These are phyloP conservation scores for Chlorella variabilis DNA, from an alignment of 163 green algal genomes.

Conservation along the genomic window DNA sequence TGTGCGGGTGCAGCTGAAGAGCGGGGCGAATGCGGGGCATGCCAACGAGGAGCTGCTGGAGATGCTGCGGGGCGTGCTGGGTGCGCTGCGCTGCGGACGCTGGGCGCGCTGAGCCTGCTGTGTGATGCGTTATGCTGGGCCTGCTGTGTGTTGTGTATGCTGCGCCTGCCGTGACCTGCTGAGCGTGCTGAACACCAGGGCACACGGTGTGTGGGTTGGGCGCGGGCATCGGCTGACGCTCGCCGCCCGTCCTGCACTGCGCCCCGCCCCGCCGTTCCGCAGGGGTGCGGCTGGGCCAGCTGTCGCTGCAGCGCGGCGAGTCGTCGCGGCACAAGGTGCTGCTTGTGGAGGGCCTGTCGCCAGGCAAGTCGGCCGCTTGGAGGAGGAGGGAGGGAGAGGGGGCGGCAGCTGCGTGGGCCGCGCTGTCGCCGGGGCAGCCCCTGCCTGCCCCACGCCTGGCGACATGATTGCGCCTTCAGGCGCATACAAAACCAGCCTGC, in stretches of 20 bases:
- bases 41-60: conserved; percentile 60
- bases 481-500: too few species aligned
- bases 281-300: conserved; percentile 57
- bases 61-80: conserved; percentile 61
- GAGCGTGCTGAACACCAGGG: neutral
- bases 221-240: neutral
- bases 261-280: neutral
- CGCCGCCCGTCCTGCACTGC: neutral
- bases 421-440: too few species aligned
- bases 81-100: neutral
- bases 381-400: too few species aligned
- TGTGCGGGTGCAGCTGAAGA: conserved; percentile 61
- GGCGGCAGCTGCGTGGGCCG: too few species aligned
- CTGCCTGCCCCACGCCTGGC: too few species aligned
- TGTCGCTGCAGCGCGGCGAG: conserved; percentile 62
- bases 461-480: too few species aligned
- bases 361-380: conserved; percentile 37
- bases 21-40: conserved; percentile 9
- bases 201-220: neutral
- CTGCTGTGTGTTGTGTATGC: neutral
- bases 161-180: too few species aligned
- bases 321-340: conserved; percentile 58
- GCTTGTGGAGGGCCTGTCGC: conserved; percentile 53
- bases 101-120: neutral
- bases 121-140: neutral